phyloP scores from a whole-genome alignment of 2,329 filamentous ascomycete species.

The Talaromyces piceae region DNA sequence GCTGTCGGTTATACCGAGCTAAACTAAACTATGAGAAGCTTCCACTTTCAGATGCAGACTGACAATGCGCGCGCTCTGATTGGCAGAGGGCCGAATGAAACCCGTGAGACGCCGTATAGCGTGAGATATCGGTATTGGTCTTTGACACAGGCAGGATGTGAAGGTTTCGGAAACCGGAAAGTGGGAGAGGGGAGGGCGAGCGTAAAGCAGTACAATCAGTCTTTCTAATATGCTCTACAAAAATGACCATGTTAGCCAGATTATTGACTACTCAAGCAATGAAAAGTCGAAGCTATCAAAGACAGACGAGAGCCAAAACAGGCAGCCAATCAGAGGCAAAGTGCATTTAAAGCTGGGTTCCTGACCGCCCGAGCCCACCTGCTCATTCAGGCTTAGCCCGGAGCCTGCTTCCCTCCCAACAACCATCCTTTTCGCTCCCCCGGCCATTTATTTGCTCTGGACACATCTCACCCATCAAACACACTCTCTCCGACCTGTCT shows the following conservation, averaged over 20 bases:
- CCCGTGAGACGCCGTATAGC: neutral
- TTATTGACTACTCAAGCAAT: too few relatives aligned
- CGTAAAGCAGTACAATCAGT: too few relatives aligned
- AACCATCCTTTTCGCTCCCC: neutral
- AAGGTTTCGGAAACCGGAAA: too few relatives aligned
- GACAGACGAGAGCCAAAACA: neutral
- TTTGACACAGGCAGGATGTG: too few relatives aligned
- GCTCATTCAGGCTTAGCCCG: neutral
- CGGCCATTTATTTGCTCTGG: neutral
- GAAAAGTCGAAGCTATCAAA: neutral
- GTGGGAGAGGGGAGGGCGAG: too few relatives aligned
- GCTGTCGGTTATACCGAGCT: neutral
- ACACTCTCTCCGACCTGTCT: neutral
- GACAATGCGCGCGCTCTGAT: neutral
- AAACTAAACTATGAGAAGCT: neutral
- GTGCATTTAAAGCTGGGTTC: neutral
- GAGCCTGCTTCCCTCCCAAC: neutral
- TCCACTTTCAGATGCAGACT: neutral
- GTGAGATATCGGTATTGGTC: too few relatives aligned
- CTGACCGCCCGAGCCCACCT: neutral
- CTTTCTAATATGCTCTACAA: too few relatives aligned
- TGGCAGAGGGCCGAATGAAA: neutral
- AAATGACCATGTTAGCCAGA: too few relatives aligned
- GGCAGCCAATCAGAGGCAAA: neutral
- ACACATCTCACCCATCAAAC: neutral